phyloP scores from a whole-genome alignment of 192 early-diverging fungal genomes.

The Phlyctochytrium bullatum region DNA sequence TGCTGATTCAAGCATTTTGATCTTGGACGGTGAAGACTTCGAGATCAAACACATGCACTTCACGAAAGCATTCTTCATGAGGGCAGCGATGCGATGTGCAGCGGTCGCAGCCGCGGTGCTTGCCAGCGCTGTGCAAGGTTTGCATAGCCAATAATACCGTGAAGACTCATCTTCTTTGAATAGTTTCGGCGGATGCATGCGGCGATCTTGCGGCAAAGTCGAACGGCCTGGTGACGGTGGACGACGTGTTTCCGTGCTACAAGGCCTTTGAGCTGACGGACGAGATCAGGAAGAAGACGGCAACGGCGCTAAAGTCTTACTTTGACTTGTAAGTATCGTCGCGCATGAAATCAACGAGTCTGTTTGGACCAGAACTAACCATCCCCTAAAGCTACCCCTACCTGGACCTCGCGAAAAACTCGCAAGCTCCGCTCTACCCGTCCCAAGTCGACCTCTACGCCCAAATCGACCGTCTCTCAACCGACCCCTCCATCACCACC shows the following conservation, averaged over 20 bases:
- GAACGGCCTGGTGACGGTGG: not conserved
- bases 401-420: slow-evolving; percentile 3
- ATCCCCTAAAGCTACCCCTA: not conserved
- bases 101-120: no score
- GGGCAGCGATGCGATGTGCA: no score
- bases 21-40: no score
- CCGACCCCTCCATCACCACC: not conserved
- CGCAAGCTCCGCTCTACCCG: not conserved
- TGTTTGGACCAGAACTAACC: not conserved
- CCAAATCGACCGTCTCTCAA: not conserved
- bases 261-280: not conserved
- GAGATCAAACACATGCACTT: no score
- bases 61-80: no score
- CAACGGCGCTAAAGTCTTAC: slow-evolving; percentile 20
- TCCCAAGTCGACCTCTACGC: slow-evolving; percentile 2
- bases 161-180: no score
- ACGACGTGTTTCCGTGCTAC: slow-evolving; percentile 5
- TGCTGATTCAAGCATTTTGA: no score
- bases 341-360: not conserved
- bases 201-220: not conserved
- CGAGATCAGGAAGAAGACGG: slow-evolving; percentile 12
- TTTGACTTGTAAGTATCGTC: slow-evolving; percentile 12
- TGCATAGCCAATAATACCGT: no score
- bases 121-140: no score
- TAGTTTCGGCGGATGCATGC: no score